A percentile compares a stretch with the other conserved stretches of the same genome.
Evolutionary conservation across 371 early-diverging fungal species (phyloP).

Genomic region (Mortierella sp.): DNA sequence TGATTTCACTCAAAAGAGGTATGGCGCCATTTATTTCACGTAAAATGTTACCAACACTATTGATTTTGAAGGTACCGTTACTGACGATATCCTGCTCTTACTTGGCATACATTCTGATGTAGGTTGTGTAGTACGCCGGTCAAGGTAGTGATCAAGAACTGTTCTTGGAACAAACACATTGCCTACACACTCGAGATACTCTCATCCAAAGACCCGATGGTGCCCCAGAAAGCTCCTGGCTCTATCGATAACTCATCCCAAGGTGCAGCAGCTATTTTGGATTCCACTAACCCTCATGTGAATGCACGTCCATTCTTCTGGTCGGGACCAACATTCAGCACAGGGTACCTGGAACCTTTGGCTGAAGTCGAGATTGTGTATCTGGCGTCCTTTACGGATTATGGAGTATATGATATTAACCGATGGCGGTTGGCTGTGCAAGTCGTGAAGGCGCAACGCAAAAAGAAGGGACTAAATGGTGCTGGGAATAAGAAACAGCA

Average conservation of each 20-base stretch:
- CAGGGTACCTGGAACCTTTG: conserved; percentile 68
- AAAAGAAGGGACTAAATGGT: conserved; percentile 10
- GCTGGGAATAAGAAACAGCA: background rate
- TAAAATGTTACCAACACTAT: background rate
- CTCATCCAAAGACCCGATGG: conserved; percentile 60
- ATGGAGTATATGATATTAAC: conserved; percentile 81
- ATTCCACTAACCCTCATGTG: conserved; percentile 52
- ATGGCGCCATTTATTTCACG: conserved; percentile 13
- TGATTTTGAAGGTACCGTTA: background rate
- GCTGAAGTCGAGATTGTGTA: conserved; percentile 60
- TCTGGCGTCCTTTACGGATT: conserved; percentile 67
- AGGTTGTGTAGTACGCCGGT: conserved; percentile 68
- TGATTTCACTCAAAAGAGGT: conserved; percentile 66
- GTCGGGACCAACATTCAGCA: conserved; percentile 70
- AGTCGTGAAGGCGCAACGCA: conserved; percentile 44
- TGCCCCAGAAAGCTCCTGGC: conserved; percentile 25
- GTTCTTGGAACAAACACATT: conserved; percentile 74
- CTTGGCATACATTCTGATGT: background rate
- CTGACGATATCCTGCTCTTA: background rate
- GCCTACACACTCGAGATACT: conserved; percentile 68
- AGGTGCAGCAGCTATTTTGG: conserved; percentile 10
- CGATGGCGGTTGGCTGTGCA: conserved; percentile 75
- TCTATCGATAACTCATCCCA: conserved; percentile 22
- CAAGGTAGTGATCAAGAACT: conserved; percentile 65
- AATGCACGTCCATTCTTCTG: conserved; percentile 68